Evolutionary conservation across 371 early-diverging fungal genomes (phyloP).

Genomic region (Syncephalis plumigaleata): DNA sequence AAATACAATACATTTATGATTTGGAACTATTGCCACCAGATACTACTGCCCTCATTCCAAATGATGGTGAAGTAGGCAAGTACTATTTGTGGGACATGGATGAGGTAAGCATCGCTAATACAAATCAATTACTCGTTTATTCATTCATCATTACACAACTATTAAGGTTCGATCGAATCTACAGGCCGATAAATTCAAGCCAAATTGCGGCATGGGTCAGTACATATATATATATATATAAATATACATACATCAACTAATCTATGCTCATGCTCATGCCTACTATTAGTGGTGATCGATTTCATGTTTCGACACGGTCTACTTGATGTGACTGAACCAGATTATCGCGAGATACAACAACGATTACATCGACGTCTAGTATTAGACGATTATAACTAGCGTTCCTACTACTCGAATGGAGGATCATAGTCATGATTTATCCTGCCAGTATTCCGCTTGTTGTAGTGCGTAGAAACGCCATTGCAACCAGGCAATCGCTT

Average conservation of each 20-base stretch:
- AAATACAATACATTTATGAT: slow-evolving; percentile 71
- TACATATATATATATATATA: neutral
- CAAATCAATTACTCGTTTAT: neutral
- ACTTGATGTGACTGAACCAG: slow-evolving; percentile 17
- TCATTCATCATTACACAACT: neutral
- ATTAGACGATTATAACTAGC: too few species aligned
- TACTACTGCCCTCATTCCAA: slow-evolving; percentile 44
- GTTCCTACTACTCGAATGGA: too few species aligned
- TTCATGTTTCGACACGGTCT: slow-evolving; percentile 66
- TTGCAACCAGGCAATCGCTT: neutral
- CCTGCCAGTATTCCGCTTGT: too few species aligned
- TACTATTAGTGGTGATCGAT: slow-evolving; percentile 42
- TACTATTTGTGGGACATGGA: slow-evolving; percentile 60
- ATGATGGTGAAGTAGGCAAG: slow-evolving; percentile 80
- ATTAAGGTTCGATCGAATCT: slow-evolving; percentile 27
- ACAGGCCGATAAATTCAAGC: slow-evolving; percentile 56
- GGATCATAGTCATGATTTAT: too few species aligned
- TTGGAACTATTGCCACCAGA: slow-evolving; percentile 46
- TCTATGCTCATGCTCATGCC: neutral
- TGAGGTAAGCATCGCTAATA: slow-evolving; percentile 19
- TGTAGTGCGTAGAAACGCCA: neutral
- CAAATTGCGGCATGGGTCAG: slow-evolving; percentile 58
- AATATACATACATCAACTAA: too few species aligned
- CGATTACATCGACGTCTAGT: too few species aligned
- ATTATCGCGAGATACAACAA: too few species aligned